Percentiles rank a stretch among this genome's conserved stretches.
Conservation (phyloP, 257 asterid species). For the Catharanthus roseus region DNA sequence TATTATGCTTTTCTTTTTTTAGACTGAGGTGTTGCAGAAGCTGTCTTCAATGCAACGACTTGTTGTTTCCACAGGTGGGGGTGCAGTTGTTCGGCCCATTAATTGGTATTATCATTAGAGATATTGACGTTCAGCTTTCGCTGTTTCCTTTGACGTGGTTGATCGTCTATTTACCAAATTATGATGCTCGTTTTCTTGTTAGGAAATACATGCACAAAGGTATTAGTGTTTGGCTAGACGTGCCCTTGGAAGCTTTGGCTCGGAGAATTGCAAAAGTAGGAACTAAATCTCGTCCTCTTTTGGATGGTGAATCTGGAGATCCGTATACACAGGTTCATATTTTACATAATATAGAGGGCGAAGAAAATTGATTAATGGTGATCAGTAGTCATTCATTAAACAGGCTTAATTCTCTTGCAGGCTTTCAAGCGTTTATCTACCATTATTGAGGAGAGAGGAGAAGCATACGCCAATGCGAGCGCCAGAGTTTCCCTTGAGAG, state of each 20-base stretch:
- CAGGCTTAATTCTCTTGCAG: slow-evolving; percentile 24
- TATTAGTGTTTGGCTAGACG: slow-evolving; percentile 82
- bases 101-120: slow-evolving; percentile 59
- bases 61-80: slow-evolving; percentile 94
- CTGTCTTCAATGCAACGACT: slow-evolving; percentile 60
- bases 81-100: slow-evolving; percentile 83
- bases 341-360: background rate
- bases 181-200: slow-evolving; percentile 11
- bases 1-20: slow-evolving; percentile 14
- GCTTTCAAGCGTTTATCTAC: slow-evolving; percentile 58
- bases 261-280: slow-evolving; percentile 68
- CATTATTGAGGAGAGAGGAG: slow-evolving; percentile 72
- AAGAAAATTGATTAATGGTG: background rate
- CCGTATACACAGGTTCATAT: slow-evolving; percentile 51
- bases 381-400: background rate
- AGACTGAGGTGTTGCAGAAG: slow-evolving; percentile 71
- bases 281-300: slow-evolving; percentile 73
- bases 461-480: slow-evolving; percentile 68
- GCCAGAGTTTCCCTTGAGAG: slow-evolving; percentile 70
- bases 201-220: slow-evolving; percentile 93
- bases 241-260: slow-evolving; percentile 88
- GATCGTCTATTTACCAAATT: slow-evolving; percentile 1
- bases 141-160: background rate
- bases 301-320: slow-evolving; percentile 68
- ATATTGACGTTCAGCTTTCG: background rate